Evolutionary conservation across 352 stramenopile genomes (phyloP), one percentile per base, ranked within the genome.

Genomic region (Phytophthora melonis): DNA sequence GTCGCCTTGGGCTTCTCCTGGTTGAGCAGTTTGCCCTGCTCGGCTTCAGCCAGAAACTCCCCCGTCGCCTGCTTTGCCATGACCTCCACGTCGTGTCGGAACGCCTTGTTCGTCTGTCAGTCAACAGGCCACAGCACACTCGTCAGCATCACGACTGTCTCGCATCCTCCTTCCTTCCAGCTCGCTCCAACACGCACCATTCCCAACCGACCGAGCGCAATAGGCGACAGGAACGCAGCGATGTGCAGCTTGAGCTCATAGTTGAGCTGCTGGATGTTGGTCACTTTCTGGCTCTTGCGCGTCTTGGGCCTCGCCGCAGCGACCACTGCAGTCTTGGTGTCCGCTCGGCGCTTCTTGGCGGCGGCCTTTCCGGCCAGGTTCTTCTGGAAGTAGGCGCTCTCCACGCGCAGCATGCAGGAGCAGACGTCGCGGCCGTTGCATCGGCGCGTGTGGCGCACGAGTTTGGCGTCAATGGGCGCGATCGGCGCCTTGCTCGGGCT

Each of bases 351-450:
- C 71, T 87, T 88, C 74, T 87, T 88, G 39, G 66, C 64, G 27
- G 63, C 65, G n/a, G 63, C 66, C 72, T 87, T 84, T 10, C 63
- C 72, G 1, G 43, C 50, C 62, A 95, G 66, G 30, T 91, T 87
- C 60, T 83, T 87, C 19, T 88, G 89, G 70, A 93, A 94, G 53
- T 84, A 87, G 3, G 73, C 74, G 74, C 87, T 93, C 63, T 93
- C 84, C 16, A 89, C 54, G 43, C 87, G 86, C 68, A 94, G 30
- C 53, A 84, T 75, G 45, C 89, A 95, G 11, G 85, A 92, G 69
- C 89, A 95, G 14, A 91, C 27, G 7, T 86, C 63, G 49, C 87
- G 86, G 0, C 78, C 72, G 64, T 94, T 89, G 70, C 89, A 95
- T 63, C 77, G 70, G 5, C 89, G 85, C 58, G 84, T 93, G 68